Conservation (phyloP, 208 protist species). For the Trypanosoma conorhini region DNA sequence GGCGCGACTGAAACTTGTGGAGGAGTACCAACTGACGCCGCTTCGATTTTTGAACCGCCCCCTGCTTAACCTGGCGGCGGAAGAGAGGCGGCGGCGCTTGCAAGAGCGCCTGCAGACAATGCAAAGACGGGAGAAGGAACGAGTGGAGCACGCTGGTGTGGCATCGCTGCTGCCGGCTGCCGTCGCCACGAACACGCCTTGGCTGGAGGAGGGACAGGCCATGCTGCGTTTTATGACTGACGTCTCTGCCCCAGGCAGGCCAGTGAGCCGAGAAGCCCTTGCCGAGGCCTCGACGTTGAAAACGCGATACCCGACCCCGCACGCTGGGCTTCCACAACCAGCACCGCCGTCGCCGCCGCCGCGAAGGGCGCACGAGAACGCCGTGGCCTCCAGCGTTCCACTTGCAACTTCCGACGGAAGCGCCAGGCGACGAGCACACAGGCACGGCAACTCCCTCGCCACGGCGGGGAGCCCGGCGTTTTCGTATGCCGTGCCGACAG, state of each 20-base stretch:
- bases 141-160: neutral
- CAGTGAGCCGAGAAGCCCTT: neutral
- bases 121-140: neutral
- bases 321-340: neutral
- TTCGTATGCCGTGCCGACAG: neutral
- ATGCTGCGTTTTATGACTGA: neutral
- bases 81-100: slow-evolving; percentile 43
- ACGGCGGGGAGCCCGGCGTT: neutral
- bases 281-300: neutral
- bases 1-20: slow-evolving; percentile 43
- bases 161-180: neutral
- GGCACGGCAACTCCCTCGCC: neutral
- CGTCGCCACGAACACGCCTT: neutral
- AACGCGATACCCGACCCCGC: neutral
- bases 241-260: neutral
- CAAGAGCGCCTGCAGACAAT: slow-evolving; percentile 30
- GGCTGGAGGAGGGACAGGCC: neutral
- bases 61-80: slow-evolving; percentile 38
- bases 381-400: neutral
- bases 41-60: slow-evolving; percentile 60
- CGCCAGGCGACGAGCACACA: neutral
- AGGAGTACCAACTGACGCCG: slow-evolving; percentile 60
- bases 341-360: neutral
- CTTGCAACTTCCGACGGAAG: neutral
- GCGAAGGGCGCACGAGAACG: neutral